A percentile compares a stretch with the other conserved stretches of the same genome.
These are phyloP conservation scores for Canavalia ensiformis DNA, from an alignment of 306 rosid genomes.

Conservation along the genomic window DNA sequence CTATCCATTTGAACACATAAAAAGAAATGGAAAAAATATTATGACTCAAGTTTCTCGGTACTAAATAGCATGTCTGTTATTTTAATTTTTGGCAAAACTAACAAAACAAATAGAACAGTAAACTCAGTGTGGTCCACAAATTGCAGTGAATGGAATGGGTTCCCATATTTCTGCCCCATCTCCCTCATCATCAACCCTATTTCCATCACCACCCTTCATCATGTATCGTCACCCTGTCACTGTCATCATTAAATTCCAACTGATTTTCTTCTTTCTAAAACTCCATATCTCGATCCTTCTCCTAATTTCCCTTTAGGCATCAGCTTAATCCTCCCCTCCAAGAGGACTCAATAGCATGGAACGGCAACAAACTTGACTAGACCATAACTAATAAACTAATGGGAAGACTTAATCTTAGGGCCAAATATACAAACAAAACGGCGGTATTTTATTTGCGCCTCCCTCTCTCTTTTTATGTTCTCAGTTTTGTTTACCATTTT, in stretches of 20 bases:
- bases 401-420: not conserved
- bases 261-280: constrained; percentile 1
- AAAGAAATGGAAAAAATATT: too few species aligned
- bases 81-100: not conserved
- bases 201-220: not conserved
- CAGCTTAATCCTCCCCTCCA: constrained; percentile 4
- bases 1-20: too few species aligned
- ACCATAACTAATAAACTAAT: not conserved
- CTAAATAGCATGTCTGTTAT: too few species aligned
- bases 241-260: constrained; percentile 15
- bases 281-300: not conserved
- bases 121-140: constrained; percentile 11
- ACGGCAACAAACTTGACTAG: not conserved
- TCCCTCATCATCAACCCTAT: not conserved
- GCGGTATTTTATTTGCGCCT: not conserved
- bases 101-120: not conserved
- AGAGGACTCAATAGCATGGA: not conserved
- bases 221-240: not conserved
- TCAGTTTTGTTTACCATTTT: not conserved
- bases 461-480: not conserved
- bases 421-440: too few species aligned
- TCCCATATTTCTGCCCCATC: constrained; percentile 42
- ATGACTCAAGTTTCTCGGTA: too few species aligned
- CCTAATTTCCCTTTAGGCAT: not conserved
- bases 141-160: constrained; percentile 9